These are phyloP conservation scores for Trametes punicea DNA, from an alignment of 768 basidiomycete genomes.

Conservation along the genomic window DNA sequence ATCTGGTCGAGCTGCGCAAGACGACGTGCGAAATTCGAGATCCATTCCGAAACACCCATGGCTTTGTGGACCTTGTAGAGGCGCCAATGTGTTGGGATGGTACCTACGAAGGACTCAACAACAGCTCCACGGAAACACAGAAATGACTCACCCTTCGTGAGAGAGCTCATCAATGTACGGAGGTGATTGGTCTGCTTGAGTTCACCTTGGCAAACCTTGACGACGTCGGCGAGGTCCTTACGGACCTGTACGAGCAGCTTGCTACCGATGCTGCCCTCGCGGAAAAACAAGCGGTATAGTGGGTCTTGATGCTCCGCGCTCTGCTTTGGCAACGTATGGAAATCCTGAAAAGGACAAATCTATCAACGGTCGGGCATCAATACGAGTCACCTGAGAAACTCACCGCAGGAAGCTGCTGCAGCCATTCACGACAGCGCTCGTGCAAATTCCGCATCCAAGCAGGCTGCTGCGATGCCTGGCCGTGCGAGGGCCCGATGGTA, in stretches of 20 bases:
- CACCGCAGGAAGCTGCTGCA: slow-evolving; percentile 71
- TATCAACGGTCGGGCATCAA: neutral
- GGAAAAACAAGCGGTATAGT: slow-evolving; percentile 81
- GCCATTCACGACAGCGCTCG: slow-evolving; percentile 83
- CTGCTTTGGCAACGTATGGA: slow-evolving; percentile 63
- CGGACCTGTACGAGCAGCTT: slow-evolving; percentile 77
- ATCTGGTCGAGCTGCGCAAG: slow-evolving; percentile 81
- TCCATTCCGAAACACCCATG: slow-evolving; percentile 83
- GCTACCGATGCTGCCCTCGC: slow-evolving; percentile 79
- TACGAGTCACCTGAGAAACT: slow-evolving; percentile 26
- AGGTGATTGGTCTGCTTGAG: slow-evolving; percentile 96
- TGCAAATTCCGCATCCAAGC: slow-evolving; percentile 92
- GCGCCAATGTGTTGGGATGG: slow-evolving; percentile 85
- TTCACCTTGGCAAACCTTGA: slow-evolving; percentile 80
- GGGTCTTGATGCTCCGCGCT: slow-evolving; percentile 76
- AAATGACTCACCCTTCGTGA: slow-evolving; percentile 72
- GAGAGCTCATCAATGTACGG: slow-evolving; percentile 82
- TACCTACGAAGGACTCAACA: slow-evolving; percentile 44
- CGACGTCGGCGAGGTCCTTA: slow-evolving; percentile 76
- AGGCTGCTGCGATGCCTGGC: slow-evolving; percentile 71
- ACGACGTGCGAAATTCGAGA: slow-evolving; percentile 76
- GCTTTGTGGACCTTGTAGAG: slow-evolving; percentile 83
- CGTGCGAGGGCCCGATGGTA: slow-evolving; percentile 53
- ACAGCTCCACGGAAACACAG: slow-evolving; percentile 1
- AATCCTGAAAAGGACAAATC: slow-evolving; percentile 41